Evolutionary conservation across 2,329 filamentous ascomycete genomes (phyloP).

Genomic region (Malbranchea zuffiana): DNA sequence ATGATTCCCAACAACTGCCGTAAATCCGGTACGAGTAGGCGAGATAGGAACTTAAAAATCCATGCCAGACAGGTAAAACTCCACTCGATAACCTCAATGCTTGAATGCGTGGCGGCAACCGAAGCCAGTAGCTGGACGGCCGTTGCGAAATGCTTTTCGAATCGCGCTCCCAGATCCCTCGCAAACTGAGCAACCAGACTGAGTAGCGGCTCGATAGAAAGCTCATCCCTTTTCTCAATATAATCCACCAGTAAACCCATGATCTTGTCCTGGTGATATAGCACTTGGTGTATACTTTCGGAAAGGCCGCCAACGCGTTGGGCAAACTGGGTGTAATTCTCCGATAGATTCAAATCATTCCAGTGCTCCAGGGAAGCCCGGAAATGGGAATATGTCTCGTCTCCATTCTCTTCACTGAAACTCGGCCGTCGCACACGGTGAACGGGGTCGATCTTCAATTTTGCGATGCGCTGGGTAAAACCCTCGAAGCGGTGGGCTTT

Average conservation of each 20-base stretch:
- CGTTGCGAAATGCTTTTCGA: slow-evolving; percentile 76
- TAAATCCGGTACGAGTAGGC: slow-evolving; percentile 73
- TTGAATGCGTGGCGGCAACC: slow-evolving; percentile 64
- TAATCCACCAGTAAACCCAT: slow-evolving; percentile 65
- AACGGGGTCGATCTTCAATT: slow-evolving; percentile 86
- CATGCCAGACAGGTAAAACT: slow-evolving; percentile 89
- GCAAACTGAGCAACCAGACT: slow-evolving; percentile 86
- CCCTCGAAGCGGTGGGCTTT: slow-evolving; percentile 85
- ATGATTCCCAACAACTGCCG: slow-evolving; percentile 75
- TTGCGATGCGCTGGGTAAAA: slow-evolving; percentile 80
- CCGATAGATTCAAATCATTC: slow-evolving; percentile 81
- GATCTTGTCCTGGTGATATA: slow-evolving; percentile 81
- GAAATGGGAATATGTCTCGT: slow-evolving; percentile 75
- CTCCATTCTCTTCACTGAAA: slow-evolving; percentile 69
- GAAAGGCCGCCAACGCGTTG: slow-evolving; percentile 64
- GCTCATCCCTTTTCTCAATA: slow-evolving; percentile 64
- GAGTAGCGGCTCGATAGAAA: slow-evolving; percentile 75
- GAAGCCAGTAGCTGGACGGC: slow-evolving; percentile 65
- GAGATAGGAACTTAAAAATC: slow-evolving; percentile 92
- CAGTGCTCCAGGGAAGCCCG: slow-evolving; percentile 73
- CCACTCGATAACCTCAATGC: slow-evolving; percentile 92
- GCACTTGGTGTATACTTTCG: slow-evolving; percentile 82
- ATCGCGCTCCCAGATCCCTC: slow-evolving; percentile 77
- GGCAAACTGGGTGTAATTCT: slow-evolving; percentile 66
- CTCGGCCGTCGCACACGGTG: slow-evolving; percentile 71